phyloP scores from a whole-genome alignment of 2,329 filamentous ascomycete species.

The Didymella exigua region DNA sequence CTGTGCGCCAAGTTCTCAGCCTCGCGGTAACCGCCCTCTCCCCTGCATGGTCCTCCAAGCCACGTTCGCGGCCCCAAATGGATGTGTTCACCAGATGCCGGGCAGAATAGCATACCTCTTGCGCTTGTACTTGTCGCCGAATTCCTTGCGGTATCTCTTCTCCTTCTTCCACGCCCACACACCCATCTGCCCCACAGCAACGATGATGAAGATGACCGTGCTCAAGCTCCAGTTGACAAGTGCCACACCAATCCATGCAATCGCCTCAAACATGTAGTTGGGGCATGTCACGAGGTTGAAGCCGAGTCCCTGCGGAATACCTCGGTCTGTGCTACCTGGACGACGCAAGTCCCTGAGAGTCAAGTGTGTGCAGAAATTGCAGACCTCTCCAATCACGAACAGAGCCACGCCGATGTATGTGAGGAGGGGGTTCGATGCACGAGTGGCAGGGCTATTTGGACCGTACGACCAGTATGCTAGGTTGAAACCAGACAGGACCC shows the following conservation, averaged over 20 bases:
- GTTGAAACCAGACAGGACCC: constrained; percentile 79
- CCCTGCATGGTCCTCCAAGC: constrained; percentile 6
- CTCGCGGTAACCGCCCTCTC: background rate
- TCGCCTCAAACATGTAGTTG: constrained; percentile 92
- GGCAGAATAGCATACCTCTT: constrained; percentile 87
- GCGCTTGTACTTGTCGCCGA: constrained; percentile 92
- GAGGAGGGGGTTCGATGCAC: constrained; percentile 52
- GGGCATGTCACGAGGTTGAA: constrained; percentile 91
- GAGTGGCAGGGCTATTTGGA: constrained; percentile 71
- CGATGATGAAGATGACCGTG: constrained; percentile 74
- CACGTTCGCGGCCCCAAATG: constrained; percentile 4
- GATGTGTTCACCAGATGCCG: constrained; percentile 64
- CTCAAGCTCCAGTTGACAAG: constrained; percentile 79
- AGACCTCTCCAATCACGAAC: constrained; percentile 77
- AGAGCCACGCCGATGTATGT: constrained; percentile 69
- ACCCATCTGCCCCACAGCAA: constrained; percentile 80
- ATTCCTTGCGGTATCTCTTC: constrained; percentile 84
- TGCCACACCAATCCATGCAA: constrained; percentile 85
- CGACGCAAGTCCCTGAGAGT: constrained; percentile 79
- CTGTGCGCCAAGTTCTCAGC: constrained; percentile 2
- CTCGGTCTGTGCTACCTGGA: constrained; percentile 77
- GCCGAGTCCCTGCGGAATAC: constrained; percentile 84
- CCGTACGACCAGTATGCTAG: constrained; percentile 86
- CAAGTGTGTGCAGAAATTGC: constrained; percentile 80
- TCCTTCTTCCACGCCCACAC: constrained; percentile 93